A percentile compares a stretch with the other conserved stretches of the same genome.
phyloP scores from a whole-genome alignment of 176 grass and related monocot genomes.

The Rhynchospora breviuscula region DNA sequence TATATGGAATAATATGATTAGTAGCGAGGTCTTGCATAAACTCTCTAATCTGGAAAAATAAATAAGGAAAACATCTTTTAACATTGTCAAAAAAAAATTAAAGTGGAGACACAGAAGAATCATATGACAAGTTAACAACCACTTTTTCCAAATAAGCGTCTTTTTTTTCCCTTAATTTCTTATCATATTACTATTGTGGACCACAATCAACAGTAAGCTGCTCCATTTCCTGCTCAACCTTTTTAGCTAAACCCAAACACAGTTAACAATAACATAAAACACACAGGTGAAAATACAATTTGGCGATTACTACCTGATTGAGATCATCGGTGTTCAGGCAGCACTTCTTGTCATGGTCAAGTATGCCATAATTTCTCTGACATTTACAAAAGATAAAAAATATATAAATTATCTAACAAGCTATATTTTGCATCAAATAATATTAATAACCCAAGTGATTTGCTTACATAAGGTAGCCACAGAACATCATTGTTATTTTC shows the following conservation, averaged over 20 bases:
- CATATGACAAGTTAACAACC: neutral
- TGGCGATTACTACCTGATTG: slow-evolving; percentile 54
- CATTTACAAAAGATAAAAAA: slow-evolving; percentile 13
- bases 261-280: neutral
- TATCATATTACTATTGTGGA: neutral
- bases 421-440: neutral
- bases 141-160: neutral
- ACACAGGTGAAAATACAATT: neutral
- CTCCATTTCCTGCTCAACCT: neutral
- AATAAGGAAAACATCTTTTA: slow-evolving; percentile 3
- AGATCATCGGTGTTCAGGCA: slow-evolving; percentile 81
- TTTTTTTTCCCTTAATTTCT: neutral
- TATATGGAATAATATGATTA: slow-evolving; percentile 94
- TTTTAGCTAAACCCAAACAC: neutral
- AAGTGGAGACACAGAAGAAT: neutral
- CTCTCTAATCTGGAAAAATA: slow-evolving; percentile 67
- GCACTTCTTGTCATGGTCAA: slow-evolving; percentile 41
- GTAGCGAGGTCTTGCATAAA: slow-evolving; percentile 94
- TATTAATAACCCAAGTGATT: slow-evolving; percentile 22
- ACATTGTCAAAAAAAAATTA: slow-evolving; percentile 5
- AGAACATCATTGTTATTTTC: slow-evolving; percentile 47
- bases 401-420: neutral
- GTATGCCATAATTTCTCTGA: slow-evolving; percentile 63
- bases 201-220: neutral
- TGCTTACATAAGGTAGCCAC: slow-evolving; percentile 92